Base-by-base conservation (phyloP, 1,284 basidiomycete genomes). In the Lentinus polychrous region DNA sequence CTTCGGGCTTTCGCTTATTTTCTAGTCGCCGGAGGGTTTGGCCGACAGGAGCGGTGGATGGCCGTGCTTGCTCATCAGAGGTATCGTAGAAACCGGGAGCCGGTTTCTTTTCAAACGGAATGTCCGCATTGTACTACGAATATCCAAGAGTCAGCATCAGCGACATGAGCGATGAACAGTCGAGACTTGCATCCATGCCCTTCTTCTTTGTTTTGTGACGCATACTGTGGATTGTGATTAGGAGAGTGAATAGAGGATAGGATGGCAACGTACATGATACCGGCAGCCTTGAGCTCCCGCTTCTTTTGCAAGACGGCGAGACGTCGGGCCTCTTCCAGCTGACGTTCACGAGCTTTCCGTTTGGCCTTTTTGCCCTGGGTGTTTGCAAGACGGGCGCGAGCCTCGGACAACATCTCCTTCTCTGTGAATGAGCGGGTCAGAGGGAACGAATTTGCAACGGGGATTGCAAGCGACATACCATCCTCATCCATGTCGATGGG, bases 401-500 rank as follows among this genome's bases (percentile, higher is more conserved):
- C 96, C 67, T 99, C 96, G 5, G 94, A 98, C 56, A 99, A 75
- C 96, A 99, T 99, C 68, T 99, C 96, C 83, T 99, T 99, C 68
- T 99, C 96, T 92, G 51, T 14, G 46, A 44, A 33, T n/a, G 11
- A n/a, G 27, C 12, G 20, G 22, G n/a, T 14, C 10, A 20, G 5
- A 18, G 22, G n/a, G 18, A 20, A 23, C 17, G 15, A 7, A 15
- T 38, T 8, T 18, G 15, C 20, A 8, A 17, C 15, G 15, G 8
- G 15, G 20, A 38, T 7, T 7, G 14, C n/a, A n/a, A 34, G 27
- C 27, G 10, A 67, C 76, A 54, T 53, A 87, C 91, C 90, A 64
- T 95, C 96, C 68, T 99, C 96, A 66, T 99, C 96, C 96, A 99
- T 99, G 70, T 99, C 96, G 60, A 99, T 96, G 4, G 96, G 95